A percentile compares a stretch with the other conserved stretches of the same genome.
Conservation (phyloP, 257 asterid species). For the Plantago elongata region DNA sequence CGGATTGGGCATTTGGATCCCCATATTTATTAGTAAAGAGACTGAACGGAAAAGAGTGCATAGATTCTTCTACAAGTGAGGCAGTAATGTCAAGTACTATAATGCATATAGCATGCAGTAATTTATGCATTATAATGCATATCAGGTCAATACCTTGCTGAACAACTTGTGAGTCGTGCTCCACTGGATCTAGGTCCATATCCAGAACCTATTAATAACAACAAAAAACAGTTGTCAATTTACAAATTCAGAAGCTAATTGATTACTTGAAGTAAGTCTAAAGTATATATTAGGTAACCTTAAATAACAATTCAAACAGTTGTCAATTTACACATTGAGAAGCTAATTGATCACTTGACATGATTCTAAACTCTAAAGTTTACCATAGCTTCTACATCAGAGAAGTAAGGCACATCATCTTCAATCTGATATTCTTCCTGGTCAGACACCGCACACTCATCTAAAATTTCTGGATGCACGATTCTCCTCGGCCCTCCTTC, state of each 20-base stretch:
- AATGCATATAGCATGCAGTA: no score
- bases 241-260: no score
- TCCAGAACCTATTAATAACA: constrained; percentile 17
- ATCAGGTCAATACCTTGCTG: constrained; percentile 46
- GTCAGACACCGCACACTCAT: constrained; percentile 49
- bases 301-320: constrained; percentile 24
- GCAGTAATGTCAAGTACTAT: not conserved
- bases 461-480: constrained; percentile 35
- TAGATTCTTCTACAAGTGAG: constrained; percentile 3
- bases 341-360: not conserved
- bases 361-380: constrained; percentile 19
- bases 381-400: constrained; percentile 98
- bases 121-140: not conserved
- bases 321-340: not conserved
- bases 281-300: constrained; percentile 49
- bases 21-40: constrained; percentile 8
- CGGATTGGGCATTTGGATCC: not conserved
- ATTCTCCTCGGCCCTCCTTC: constrained; percentile 37
- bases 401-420: constrained; percentile 82
- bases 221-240: no score
- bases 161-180: constrained; percentile 43
- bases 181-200: constrained; percentile 83
- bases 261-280: no score
- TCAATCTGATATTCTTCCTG: constrained; percentile 63
- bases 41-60: not conserved